Conservation (phyloP, 768 basidiomycete species). For the Roridomyces roridus region DNA sequence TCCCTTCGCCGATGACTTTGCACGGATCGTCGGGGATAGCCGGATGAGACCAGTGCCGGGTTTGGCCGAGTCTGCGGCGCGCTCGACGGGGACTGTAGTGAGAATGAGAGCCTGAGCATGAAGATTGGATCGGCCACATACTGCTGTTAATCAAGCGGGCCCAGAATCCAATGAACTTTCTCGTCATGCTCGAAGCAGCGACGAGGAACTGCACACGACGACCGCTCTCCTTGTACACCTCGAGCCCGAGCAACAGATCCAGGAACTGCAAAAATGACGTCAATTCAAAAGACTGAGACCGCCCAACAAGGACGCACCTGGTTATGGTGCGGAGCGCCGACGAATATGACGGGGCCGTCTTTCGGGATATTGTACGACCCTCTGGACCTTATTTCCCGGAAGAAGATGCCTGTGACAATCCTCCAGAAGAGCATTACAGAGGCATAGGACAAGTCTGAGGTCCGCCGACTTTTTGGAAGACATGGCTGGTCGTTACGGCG, state of each 20-base stretch:
- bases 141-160: constrained; percentile 84
- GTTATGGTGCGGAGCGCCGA: constrained; percentile 91
- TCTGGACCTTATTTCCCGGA: constrained; percentile 92
- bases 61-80: constrained; percentile 87
- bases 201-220: constrained; percentile 86
- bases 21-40: constrained; percentile 80
- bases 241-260: constrained; percentile 83
- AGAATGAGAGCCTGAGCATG: neutral
- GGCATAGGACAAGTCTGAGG: constrained; percentile 56
- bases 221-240: constrained; percentile 84
- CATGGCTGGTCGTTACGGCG: too few species aligned
- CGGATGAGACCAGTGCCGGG: constrained; percentile 75
- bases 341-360: constrained; percentile 91
- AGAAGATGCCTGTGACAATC: constrained; percentile 90
- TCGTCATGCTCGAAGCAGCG: constrained; percentile 88
- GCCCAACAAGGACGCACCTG: constrained; percentile 55
- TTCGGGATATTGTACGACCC: constrained; percentile 94
- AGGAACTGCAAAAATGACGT: constrained; percentile 76
- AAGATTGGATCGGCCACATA: neutral
- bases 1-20: constrained; percentile 82
- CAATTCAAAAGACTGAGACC: too few species aligned
- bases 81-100: constrained; percentile 73
- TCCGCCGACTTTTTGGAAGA: too few species aligned
- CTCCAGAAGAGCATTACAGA: constrained; percentile 85
- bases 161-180: constrained; percentile 81